Evolutionary conservation across 768 basidiomycete species (phyloP), one percentile per base, ranked within the genome.

Genomic region (Mrakia gelida): DNA sequence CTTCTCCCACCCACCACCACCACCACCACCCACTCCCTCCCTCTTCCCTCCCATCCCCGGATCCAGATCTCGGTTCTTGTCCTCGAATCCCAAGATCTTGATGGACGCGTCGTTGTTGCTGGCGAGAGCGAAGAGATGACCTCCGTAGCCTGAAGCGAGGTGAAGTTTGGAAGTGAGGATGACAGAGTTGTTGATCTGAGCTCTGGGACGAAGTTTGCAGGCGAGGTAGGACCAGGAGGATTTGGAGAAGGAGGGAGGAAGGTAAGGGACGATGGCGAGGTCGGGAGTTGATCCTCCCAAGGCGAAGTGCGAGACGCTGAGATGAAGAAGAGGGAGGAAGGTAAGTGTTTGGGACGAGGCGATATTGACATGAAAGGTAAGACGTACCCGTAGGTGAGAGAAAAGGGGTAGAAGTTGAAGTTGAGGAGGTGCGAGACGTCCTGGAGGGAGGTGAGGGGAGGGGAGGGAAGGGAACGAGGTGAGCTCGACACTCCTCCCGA

Each of bases 151-250:
- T 15, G 38, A 23, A 15, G 75, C 75, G 23, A 75, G 63, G 1
- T 52, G 45, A 26, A 65, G 32, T 45, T 45, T 59, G 59, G 62
- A 30, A 16, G 70, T 71, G 41, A 77, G 52, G 56, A 77, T 49
- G 28, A 77, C 59, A 5, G 76, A 61, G 71, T 77, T 77, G 76
- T 72, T 77, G 71, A 77, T 71, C 28, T 68, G 59, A 10, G 76
- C 70, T n/a, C 67, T 41, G 1, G 38, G 67, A 4, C 23, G 67
- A n/a, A 70, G 67, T 13, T 70, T 70, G 67, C 34, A 41, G 67
- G 41, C 38, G 38, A 41, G 26, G 26, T 34, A 41, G 23, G 67
- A 70, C 67, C 67, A 70, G 11, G 67, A 21, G 2, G 67, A 67
- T 18, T 5, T n/a, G 23, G 18, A n/a, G 71, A 70, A 13, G 21